These are phyloP conservation scores for Pulveroboletus sp. DNA, from an alignment of 1,284 basidiomycete species.

Conservation along the genomic window DNA sequence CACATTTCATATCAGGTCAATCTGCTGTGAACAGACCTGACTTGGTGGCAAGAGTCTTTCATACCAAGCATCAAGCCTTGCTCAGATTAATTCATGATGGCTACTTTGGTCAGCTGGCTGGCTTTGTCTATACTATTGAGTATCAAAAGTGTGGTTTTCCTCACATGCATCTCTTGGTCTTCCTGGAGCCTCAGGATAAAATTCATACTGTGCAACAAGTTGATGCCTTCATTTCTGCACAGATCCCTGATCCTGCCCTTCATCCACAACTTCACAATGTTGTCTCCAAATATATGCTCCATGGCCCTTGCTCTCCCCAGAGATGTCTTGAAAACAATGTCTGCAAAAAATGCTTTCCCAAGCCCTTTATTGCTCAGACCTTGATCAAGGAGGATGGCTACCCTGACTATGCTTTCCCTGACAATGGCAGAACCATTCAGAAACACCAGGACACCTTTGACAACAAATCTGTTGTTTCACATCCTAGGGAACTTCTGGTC, in stretches of 20 bases:
- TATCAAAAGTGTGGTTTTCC: conserved; percentile 10
- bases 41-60: conserved; percentile 43
- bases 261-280: not conserved
- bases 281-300: conserved; percentile 6
- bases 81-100: conserved; percentile 22
- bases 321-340: conserved; percentile 7
- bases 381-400: conserved; percentile 1
- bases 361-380: not conserved
- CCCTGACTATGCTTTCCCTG: conserved; percentile 8
- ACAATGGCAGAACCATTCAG: conserved; percentile 9
- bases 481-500: not conserved
- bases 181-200: conserved; percentile 1
- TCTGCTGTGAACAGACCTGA: conserved; percentile 41
- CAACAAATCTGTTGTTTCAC: not conserved
- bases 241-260: not conserved
- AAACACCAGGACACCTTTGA: not conserved
- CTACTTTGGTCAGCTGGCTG: conserved; percentile 8
- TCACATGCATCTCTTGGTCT: conserved; percentile 33
- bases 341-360: conserved; percentile 9
- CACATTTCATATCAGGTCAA: conserved; percentile 23
- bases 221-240: not conserved
- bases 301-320: conserved; percentile 9
- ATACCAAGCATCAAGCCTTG: conserved; percentile 38
- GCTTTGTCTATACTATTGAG: conserved; percentile 10
- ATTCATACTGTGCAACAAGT: not conserved